Evolutionary conservation across 73 alveolate genomes (phyloP).

Genomic region (Blepharisma stoltei): DNA sequence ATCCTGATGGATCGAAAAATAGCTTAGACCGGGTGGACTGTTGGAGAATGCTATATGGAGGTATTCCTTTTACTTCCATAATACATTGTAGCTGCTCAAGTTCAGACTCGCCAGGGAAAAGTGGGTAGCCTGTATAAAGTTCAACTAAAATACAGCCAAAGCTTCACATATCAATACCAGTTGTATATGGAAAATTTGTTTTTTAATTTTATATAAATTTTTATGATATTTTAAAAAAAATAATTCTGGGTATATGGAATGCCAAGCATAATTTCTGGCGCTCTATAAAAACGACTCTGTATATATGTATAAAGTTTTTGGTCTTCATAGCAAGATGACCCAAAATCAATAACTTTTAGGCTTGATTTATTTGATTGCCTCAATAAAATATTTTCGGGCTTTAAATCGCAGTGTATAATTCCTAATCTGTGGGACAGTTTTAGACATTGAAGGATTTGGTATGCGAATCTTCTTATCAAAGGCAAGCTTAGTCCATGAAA

Average conservation of each 20-base stretch:
- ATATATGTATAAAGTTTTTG: conserved; percentile 30
- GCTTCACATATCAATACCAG: conserved; percentile 16
- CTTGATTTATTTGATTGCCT: conserved; percentile 59
- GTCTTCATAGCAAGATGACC: conserved; percentile 38
- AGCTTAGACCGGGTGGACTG: too few relatives aligned
- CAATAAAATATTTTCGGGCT: conserved; percentile 89
- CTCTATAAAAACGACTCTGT: conserved; percentile 14
- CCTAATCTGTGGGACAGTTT: conserved; percentile 53
- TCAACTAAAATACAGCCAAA: conserved; percentile 19
- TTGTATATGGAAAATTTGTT: neutral
- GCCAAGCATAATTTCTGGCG: conserved; percentile 21
- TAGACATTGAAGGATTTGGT: conserved; percentile 67
- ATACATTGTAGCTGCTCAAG: neutral
- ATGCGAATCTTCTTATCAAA: conserved; percentile 76
- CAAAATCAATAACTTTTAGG: conserved; percentile 85
- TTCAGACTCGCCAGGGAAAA: conserved; percentile 6
- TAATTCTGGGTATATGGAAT: neutral
- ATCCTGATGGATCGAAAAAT: too few relatives aligned
- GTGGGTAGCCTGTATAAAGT: conserved; percentile 1
- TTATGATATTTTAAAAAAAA: too few relatives aligned
- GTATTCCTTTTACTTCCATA: conserved; percentile 24
- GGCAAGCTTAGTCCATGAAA: conserved; percentile 66
- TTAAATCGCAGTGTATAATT: conserved; percentile 87
- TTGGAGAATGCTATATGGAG: neutral
- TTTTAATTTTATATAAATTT: too few relatives aligned